Evolutionary conservation across 805 yeast species (phyloP), one percentile per base, ranked within the genome.

Genomic region (Wickerhamomyces bisporus): DNA sequence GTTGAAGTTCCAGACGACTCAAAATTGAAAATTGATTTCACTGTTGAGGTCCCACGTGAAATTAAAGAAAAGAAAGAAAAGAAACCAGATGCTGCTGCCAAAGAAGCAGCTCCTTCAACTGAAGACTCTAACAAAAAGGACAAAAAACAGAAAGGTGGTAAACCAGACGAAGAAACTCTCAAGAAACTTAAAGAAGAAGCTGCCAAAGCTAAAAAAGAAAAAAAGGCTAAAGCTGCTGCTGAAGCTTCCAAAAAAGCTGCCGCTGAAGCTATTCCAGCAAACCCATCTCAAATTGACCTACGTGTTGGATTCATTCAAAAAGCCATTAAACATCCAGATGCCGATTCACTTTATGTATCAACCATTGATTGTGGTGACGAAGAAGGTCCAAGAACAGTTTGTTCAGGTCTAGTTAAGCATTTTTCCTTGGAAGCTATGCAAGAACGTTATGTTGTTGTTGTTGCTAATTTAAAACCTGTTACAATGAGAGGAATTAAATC

Each of bases 401-500:
- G 98, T 70, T 86, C 96, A 11, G 99, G 99, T 52, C 73, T 93
- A 55, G 97, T 88, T 46, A 86, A 86, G 52, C 79, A 85, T 66
- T 74, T 86, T 59, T 81, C 95, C 29, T 62, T 94, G 48, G 98
- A 93, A 68, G 95, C 84, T 30, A 83, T 93, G 96, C 98, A 93
- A 75, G 77, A 86, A 64, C 82, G 98, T 63, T 76, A 75, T 54
- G 95, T 91, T 35, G 83, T 93, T 32, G 82, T 83, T 40, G 88
- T 93, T 54, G 96, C 97, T 53, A 94, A 94, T 72, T 77, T 93
- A 66, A 93, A 93, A 70, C 98, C 98, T 15, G 98, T 89, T 30
- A 81, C 81, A 57, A 93, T 93, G 99, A 83, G 98, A 69, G 98
- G 98, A 49, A 79, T 93, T 58, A 87, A 87, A 63, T 88, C 97